These are phyloP conservation scores for Plasmodium knowlesi DNA, from an alignment of 169 alveolate genomes.

Conservation along the genomic window DNA sequence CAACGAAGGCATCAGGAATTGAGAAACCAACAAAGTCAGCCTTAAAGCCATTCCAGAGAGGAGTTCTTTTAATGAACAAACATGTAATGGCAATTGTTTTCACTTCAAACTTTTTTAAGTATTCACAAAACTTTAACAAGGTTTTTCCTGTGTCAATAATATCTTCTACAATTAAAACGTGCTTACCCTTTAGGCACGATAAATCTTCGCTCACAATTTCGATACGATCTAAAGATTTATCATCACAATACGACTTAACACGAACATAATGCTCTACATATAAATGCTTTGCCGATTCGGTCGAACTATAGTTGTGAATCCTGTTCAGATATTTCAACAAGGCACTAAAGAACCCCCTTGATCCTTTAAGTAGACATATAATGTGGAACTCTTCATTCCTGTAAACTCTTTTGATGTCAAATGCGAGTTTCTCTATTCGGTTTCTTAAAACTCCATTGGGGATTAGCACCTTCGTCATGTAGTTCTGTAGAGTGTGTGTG, in stretches of 20 bases:
- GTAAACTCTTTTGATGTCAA: constrained; percentile 75
- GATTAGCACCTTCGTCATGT: constrained; percentile 29
- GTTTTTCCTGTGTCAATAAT: constrained; percentile 82
- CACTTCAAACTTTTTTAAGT: constrained; percentile 76
- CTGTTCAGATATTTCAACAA: constrained; percentile 75
- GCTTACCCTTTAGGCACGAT: constrained; percentile 76
- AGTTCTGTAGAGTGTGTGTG: constrained; percentile 24
- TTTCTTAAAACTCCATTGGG: constrained; percentile 50
- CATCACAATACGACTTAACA: constrained; percentile 77
- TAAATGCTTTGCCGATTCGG: constrained; percentile 21
- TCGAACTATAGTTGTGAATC: constrained; percentile 72
- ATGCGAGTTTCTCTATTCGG: constrained; percentile 76
- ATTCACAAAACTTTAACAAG: constrained; percentile 73
- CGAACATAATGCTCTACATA: constrained; percentile 82
- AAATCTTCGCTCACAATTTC: constrained; percentile 79
- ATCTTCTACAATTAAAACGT: constrained; percentile 85
- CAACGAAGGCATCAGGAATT: constrained; percentile 79
- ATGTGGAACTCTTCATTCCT: constrained; percentile 78
- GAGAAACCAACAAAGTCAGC: constrained; percentile 85
- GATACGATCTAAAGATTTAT: constrained; percentile 41
- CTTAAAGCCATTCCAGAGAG: constrained; percentile 77
- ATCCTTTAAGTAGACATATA: constrained; percentile 83
- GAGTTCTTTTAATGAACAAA: constrained; percentile 70
- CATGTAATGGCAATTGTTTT: constrained; percentile 74
- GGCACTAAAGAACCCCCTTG: constrained; percentile 81